phyloP scores from a whole-genome alignment of 345 rosid genomes.

The Euphorbia pulcherrima region DNA sequence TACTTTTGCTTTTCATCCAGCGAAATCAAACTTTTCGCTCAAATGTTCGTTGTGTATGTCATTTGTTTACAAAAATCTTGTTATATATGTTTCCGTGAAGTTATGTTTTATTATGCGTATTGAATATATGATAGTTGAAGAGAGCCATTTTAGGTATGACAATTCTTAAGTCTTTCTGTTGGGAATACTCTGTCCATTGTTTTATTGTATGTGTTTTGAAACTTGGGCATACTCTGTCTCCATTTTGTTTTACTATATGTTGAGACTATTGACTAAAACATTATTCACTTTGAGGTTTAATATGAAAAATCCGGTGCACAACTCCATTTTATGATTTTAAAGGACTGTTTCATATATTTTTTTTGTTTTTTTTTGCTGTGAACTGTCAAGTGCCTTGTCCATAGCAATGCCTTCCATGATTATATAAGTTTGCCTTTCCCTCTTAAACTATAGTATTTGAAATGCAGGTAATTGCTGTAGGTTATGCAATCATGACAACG shows the following conservation, averaged over 20 bases:
- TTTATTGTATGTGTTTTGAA: neutral
- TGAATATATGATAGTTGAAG: neutral
- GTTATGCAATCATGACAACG: conserved; percentile 61
- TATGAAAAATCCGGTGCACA: neutral
- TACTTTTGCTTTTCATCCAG: neutral
- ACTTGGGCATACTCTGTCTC: neutral
- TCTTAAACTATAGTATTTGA: neutral
- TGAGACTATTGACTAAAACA: neutral
- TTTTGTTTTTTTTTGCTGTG: too few relatives aligned
- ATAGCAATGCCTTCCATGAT: neutral
- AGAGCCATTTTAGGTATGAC: neutral
- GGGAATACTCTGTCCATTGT: neutral
- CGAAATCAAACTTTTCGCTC: neutral
- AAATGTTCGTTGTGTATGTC: neutral
- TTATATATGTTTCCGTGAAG: neutral
- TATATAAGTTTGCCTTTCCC: neutral
- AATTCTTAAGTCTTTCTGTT: neutral
- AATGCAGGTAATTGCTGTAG: conserved; percentile 57
- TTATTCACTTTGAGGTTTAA: neutral
- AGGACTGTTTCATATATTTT: neutral
- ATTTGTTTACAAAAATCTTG: neutral
- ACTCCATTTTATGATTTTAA: neutral
- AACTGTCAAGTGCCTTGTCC: neutral
- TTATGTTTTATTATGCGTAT: neutral
- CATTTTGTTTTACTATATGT: neutral